Conservation (phyloP, 352 stramenopile genomes). For the Phytophthora citrophthora region DNA sequence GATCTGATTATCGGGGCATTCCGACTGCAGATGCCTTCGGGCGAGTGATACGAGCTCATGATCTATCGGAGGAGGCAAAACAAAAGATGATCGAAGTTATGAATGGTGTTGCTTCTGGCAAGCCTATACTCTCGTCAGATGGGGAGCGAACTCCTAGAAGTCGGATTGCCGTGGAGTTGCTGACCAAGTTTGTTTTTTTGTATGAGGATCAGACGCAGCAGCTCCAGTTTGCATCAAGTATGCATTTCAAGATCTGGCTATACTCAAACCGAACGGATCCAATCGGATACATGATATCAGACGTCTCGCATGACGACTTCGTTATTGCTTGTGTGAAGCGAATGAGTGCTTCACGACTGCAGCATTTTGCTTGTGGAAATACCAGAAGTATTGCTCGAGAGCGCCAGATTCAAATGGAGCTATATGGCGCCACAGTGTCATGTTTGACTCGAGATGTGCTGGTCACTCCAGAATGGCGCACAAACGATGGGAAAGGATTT, state of each 20-base stretch:
- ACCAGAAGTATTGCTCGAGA: slow-evolving; percentile 25
- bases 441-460: slow-evolving; percentile 30
- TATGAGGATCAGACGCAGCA: slow-evolving; percentile 26
- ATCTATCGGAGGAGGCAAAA: slow-evolving; percentile 10
- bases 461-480: slow-evolving; percentile 32
- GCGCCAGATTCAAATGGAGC: slow-evolving; percentile 42
- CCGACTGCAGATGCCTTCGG: slow-evolving; percentile 33
- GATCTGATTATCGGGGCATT: slow-evolving; percentile 27
- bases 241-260: slow-evolving; percentile 39
- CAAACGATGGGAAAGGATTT: slow-evolving; percentile 33
- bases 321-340: slow-evolving; percentile 1
- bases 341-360: slow-evolving; percentile 2
- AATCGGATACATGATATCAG: slow-evolving; percentile 32
- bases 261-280: slow-evolving; percentile 34
- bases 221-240: slow-evolving; percentile 32
- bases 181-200: slow-evolving; percentile 34
- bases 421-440: slow-evolving; percentile 31
- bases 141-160: slow-evolving; percentile 33
- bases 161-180: slow-evolving; percentile 26
- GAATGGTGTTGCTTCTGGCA: slow-evolving; percentile 41
- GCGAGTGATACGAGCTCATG: slow-evolving; percentile 20
- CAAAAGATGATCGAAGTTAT: slow-evolving; percentile 24
- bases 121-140: slow-evolving; percentile 24
- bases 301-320: slow-evolving; percentile 39
- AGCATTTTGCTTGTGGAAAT: background rate